Base-by-base conservation (phyloP, 306 rosid genomes). In the Spatholobus suberectus region DNA sequence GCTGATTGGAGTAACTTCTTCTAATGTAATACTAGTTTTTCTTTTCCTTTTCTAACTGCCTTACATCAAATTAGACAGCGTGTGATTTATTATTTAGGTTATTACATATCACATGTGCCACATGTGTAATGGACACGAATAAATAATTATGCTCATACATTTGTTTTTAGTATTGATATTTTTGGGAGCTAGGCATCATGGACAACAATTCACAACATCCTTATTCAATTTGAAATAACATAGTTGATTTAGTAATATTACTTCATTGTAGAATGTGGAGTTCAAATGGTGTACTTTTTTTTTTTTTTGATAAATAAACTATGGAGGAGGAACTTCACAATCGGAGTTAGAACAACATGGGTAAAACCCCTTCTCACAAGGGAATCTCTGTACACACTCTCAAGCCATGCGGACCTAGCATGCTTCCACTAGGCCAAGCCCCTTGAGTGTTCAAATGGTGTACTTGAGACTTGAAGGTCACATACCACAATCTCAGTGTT, bases 11-110 rank as follows among this genome's bases (percentile, higher is more conserved):
- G 71, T 65, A 38, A 54, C 51, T 76, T 44, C 26, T 13, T 47
- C 35, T 70, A 55, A 51, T 41, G 73, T 73, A 68, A 37, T 37
- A 44, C 57, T 76, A 34, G 13, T 68, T 67, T 80, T 52, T 70
- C 55, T 52, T 21, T 68, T 51, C 18, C 40, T 43, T 37, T 43
- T 77, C 32, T 29, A 3, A 29, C 32, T 29, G 3, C 2, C 32
- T 29, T 29, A 29, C 32, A 29, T 29, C 32, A 29, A 29, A 29
- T 3, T 3, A 1, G 32, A 29, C 57, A 55, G 3, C 17, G 21
- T 79, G 59, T 68, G 58, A 67, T 54, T 73, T 69, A 65, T 43
- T 29, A 40, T 23, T 52, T 46, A 49, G 10, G 46, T 74, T 80
- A n/a, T 79, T 14, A 8, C 15, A 15, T 62, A 32, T 51, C 3